Evolutionary conservation across 192 early-diverging fungal species (phyloP).

Genomic region (Coemansia sp.): DNA sequence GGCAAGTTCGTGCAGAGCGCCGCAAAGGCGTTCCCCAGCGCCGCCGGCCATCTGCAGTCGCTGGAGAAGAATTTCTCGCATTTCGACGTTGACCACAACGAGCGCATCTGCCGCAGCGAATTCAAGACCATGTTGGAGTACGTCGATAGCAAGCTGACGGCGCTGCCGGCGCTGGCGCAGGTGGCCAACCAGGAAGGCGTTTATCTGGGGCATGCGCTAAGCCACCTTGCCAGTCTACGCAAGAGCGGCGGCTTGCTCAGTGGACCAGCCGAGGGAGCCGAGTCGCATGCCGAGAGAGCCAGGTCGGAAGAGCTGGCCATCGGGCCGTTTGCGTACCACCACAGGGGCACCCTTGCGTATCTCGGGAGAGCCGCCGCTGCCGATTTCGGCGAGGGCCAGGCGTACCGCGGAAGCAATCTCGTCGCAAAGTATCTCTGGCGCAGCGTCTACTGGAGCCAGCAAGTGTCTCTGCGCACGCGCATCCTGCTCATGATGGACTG

Average conservation of each 20-base stretch:
- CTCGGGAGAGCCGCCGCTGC: conserved; percentile 56
- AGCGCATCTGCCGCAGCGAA: conserved; percentile 30
- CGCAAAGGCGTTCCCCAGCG: conserved; percentile 24
- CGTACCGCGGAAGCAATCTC: conserved; percentile 48
- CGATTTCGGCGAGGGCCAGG: conserved; percentile 48
- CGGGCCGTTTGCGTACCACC: conserved; percentile 63
- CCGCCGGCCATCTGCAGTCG: conserved; percentile 39
- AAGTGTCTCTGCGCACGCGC: conserved; percentile 72
- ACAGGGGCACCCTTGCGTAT: conserved; percentile 68
- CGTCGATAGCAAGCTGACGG: conserved; percentile 58
- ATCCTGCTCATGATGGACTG: conserved; percentile 83
- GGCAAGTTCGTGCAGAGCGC: conserved; percentile 19
- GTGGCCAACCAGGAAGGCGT: conserved; percentile 84
- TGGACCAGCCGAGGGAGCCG: neutral
- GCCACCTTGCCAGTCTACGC: conserved; percentile 16
- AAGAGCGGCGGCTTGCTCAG: neutral
- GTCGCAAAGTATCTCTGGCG: conserved; percentile 53
- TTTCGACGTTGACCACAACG: conserved; percentile 40
- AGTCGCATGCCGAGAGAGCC: neutral
- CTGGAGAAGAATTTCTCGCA: conserved; percentile 34
- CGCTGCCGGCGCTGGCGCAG: conserved; percentile 84
- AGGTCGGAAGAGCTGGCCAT: conserved; percentile 20
- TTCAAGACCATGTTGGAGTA: conserved; percentile 42
- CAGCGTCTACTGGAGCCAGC: conserved; percentile 54
- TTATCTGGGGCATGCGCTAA: conserved; percentile 75